These are phyloP conservation scores for Ampelocalamus luodianensis DNA, from an alignment of 176 grass and related monocot genomes.

Conservation along the genomic window DNA sequence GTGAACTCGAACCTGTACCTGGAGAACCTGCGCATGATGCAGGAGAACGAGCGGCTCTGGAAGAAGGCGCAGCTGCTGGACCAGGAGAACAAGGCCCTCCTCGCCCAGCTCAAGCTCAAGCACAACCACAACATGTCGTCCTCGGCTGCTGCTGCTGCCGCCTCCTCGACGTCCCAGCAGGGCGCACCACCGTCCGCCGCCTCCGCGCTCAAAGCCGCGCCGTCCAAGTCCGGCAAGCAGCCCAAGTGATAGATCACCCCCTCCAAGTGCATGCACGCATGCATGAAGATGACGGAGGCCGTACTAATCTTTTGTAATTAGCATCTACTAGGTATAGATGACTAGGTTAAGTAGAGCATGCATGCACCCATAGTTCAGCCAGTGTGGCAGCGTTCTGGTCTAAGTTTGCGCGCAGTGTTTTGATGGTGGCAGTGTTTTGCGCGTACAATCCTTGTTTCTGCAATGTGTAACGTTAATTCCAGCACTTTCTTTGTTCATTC, in stretches of 20 bases:
- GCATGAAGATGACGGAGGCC: not conserved
- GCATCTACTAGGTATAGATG: not conserved
- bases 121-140: not conserved
- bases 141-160: not conserved
- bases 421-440: not conserved
- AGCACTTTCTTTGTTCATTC: not conserved
- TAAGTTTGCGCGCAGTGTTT: too few relatives aligned
- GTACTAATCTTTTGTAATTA: not conserved
- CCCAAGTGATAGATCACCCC: not conserved
- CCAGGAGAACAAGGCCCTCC: constrained; percentile 69
- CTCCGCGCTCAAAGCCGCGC: not conserved
- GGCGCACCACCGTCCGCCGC: not conserved
- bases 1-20: constrained; percentile 53
- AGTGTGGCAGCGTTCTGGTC: not conserved
- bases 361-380: not conserved
- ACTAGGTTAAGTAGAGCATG: not conserved
- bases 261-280: not conserved
- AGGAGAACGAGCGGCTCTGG: constrained; percentile 77
- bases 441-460: not conserved
- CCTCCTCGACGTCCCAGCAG: not conserved
- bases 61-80: constrained; percentile 53
- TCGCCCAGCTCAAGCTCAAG: constrained; percentile 56
- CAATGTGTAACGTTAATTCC: not conserved
- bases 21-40: constrained; percentile 68
- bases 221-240: constrained; percentile 22